Base-by-base conservation (phyloP, 495 filamentous ascomycete genomes). In the Xylaria curta region DNA sequence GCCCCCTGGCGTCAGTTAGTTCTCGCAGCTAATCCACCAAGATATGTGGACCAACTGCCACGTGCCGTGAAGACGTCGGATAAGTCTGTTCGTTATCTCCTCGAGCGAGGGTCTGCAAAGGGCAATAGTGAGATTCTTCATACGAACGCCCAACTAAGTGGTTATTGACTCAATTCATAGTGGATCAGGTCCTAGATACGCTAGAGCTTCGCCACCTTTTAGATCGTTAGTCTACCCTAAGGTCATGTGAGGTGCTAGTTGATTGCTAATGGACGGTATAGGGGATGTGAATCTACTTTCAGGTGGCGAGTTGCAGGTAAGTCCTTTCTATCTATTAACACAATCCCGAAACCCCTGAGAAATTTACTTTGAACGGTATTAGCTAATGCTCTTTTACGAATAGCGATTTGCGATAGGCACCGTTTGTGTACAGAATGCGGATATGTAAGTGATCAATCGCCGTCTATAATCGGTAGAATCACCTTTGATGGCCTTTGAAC, bases 361-460 rank as follows among this genome's bases (percentile, higher is more conserved):
- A 24, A 13, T 62, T 44, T 26, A 56, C 1, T 38, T 53, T 2
- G 19, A 58, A 28, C 7, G 36, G 21, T 5, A 59, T 15, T 47
- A 54, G 26, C 53, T 68, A 33, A 62, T n/a, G 2, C 21, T 62
- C 0, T 13, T 21, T 47, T 44, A 24, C 46, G 17, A 42, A 53
- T 95, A 99, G 82, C 91, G 96, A 79, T 99, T 99, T 77, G 97
- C 96, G 74, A 97, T 99, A 74, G 96, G 91, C 76, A 90, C 94
- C 60, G 93, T 96, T 49, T 98, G 97, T 78, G 95, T 99, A 28
- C 95, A 97, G 80, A 90, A 97, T 75, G 95, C 95, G 47, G 96
- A 98, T 83, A 94, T 98, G 89, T 95, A 71, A 65, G 69, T 70
- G 8, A 51, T 38, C 13, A 36, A 9, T 5, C 10, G 28, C 21